Evolutionary conservation across 345 rosid genomes (phyloP).

Genomic region (Salix dunnii): DNA sequence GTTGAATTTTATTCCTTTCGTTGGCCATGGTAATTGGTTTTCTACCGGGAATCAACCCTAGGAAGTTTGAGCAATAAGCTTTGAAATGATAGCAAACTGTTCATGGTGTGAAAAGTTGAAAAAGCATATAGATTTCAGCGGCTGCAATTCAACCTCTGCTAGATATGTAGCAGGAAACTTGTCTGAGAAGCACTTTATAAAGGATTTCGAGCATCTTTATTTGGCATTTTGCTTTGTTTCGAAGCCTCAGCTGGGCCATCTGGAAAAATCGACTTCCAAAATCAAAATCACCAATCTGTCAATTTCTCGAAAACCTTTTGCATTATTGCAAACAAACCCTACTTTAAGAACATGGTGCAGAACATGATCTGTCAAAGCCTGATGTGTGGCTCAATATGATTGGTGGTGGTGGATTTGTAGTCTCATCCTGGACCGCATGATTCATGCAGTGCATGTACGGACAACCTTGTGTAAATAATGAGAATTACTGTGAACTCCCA

Average conservation of each 20-base stretch:
- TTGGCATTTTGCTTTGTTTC: background rate
- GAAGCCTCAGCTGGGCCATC: background rate
- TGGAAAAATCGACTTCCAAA: background rate
- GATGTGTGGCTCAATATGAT: background rate
- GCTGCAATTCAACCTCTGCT: background rate
- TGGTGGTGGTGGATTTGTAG: background rate
- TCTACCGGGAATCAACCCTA: slow-evolving; percentile 5
- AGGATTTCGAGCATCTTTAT: background rate
- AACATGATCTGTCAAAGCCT: background rate
- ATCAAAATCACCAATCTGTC: background rate
- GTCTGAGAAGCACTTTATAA: slow-evolving; percentile 6
- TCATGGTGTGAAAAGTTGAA: slow-evolving; percentile 2
- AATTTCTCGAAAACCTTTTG: background rate
- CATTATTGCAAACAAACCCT: background rate
- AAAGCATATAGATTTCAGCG: background rate
- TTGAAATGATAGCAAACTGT: background rate
- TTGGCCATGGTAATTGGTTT: background rate
- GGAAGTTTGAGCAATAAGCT: background rate
- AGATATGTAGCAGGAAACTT: background rate
- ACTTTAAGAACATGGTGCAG: background rate
- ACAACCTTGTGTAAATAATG: background rate
- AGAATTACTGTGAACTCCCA: background rate
- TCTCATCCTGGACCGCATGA: background rate
- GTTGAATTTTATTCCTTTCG: background rate
- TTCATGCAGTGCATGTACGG: background rate